Percentiles rank a stretch among this genome's conserved stretches.
Evolutionary conservation across 192 early-diverging fungal species (phyloP).

Genomic region (Coemansia sp.): DNA sequence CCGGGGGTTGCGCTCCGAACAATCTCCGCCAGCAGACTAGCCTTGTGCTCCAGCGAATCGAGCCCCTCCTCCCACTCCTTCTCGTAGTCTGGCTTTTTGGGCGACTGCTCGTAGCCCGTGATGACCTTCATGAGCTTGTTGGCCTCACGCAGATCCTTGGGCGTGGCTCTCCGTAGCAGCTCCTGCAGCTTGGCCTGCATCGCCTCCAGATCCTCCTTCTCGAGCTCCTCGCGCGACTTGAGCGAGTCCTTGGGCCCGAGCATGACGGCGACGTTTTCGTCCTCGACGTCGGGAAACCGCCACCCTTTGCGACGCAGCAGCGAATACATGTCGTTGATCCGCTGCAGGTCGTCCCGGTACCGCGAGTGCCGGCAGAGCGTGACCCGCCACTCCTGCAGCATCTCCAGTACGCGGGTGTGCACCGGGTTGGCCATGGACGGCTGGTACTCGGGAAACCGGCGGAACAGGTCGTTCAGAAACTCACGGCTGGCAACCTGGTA

Average conservation of each 20-base stretch:
- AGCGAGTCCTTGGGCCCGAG: slow-evolving; percentile 59
- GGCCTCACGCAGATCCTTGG: slow-evolving; percentile 90
- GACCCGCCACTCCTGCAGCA: slow-evolving; percentile 94
- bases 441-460: slow-evolving; percentile 90
- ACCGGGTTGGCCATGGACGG: slow-evolving; percentile 65
- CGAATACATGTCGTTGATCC: slow-evolving; percentile 95
- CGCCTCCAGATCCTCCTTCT: slow-evolving; percentile 83
- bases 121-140: slow-evolving; percentile 98
- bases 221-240: slow-evolving; percentile 92
- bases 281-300: slow-evolving; percentile 49
- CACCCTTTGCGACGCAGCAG: slow-evolving; percentile 84
- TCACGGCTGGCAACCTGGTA: slow-evolving; percentile 94
- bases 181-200: slow-evolving; percentile 88
- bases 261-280: slow-evolving; percentile 39
- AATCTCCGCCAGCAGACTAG: slow-evolving; percentile 76
- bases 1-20: slow-evolving; percentile 68
- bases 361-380: slow-evolving; percentile 84
- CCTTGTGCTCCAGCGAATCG: slow-evolving; percentile 76
- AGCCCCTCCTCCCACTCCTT: slow-evolving; percentile 79
- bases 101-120: slow-evolving; percentile 84
- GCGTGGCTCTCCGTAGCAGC: slow-evolving; percentile 89
- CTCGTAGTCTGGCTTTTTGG: slow-evolving; percentile 71
- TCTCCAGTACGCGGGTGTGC: slow-evolving; percentile 82
- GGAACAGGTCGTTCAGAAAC: slow-evolving; percentile 94
- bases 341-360: slow-evolving; percentile 88